A percentile compares a stretch with the other conserved stretches of the same genome.
These are phyloP conservation scores for Delphinella strobiligena DNA, from an alignment of 2,329 filamentous ascomycete genomes.

Conservation along the genomic window DNA sequence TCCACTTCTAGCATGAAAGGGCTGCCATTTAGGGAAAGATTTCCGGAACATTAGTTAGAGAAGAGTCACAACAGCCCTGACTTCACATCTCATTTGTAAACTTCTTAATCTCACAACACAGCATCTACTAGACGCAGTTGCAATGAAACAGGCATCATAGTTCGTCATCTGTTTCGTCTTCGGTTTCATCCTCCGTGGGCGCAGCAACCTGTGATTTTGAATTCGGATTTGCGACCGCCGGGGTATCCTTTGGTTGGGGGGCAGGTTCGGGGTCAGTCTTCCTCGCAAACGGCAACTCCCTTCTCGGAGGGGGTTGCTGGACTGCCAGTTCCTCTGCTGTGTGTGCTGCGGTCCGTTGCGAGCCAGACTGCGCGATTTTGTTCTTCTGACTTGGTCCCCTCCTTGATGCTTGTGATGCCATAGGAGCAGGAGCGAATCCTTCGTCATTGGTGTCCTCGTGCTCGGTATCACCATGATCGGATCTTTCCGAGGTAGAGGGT, in stretches of 20 bases:
- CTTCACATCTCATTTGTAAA: too few relatives aligned
- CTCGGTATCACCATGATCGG: conserved; percentile 9
- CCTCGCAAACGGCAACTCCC: conserved; percentile 35
- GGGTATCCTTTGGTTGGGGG: background rate
- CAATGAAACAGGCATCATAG: conserved; percentile 9
- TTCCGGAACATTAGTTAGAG: too few relatives aligned
- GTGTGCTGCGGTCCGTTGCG: background rate
- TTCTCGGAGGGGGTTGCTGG: conserved; percentile 23
- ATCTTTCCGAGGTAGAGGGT: conserved; percentile 20
- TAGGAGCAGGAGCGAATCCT: conserved; percentile 9
- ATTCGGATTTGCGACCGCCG: background rate
- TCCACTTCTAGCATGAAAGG: too few relatives aligned
- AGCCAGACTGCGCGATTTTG: background rate
- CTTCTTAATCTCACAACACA: too few relatives aligned
- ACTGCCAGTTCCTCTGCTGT: conserved; percentile 5
- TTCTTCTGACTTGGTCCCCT: background rate
- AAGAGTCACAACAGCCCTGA: background rate
- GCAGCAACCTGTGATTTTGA: background rate
- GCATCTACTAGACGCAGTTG: too few relatives aligned
- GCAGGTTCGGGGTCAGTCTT: background rate
- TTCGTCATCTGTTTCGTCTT: conserved; percentile 15
- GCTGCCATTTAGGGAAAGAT: conserved; percentile 20
- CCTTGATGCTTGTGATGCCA: conserved; percentile 8
- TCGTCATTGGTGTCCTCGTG: conserved; percentile 15
- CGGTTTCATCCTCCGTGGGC: conserved; percentile 18